Conservation (phyloP, 257 asterid species). For the Oldenlandia corymbosa region DNA sequence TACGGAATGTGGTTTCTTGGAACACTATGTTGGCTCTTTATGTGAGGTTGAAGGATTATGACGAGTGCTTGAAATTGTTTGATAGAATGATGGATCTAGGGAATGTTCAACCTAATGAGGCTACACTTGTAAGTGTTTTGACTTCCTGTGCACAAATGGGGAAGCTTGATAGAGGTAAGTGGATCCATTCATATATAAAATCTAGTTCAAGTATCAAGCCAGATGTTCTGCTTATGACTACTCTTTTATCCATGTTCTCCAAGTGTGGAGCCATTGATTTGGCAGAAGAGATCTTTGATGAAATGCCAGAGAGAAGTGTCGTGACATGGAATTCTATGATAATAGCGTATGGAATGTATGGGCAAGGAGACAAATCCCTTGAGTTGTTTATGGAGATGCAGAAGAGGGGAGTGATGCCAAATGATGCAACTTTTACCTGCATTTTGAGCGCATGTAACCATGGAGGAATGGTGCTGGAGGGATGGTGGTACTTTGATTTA, state of each 20-base stretch:
- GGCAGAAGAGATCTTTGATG: slow-evolving; percentile 34
- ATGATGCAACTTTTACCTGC: slow-evolving; percentile 34
- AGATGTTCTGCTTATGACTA: slow-evolving; percentile 30
- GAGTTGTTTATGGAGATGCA: slow-evolving; percentile 33
- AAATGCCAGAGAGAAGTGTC: slow-evolving; percentile 29
- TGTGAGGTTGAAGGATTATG: slow-evolving; percentile 32
- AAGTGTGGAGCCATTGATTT: slow-evolving; percentile 29
- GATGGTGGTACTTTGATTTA: slow-evolving; percentile 34
- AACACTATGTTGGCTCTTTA: slow-evolving; percentile 34
- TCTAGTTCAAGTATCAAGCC: slow-evolving; percentile 18
- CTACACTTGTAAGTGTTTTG: slow-evolving; percentile 33
- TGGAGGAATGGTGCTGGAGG: slow-evolving; percentile 34
- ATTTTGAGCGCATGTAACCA: slow-evolving; percentile 35
- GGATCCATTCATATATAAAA: slow-evolving; percentile 31
- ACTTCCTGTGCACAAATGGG: slow-evolving; percentile 36
- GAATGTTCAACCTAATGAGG: slow-evolving; percentile 33
- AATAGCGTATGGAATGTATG: slow-evolving; percentile 34
- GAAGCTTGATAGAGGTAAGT: slow-evolving; percentile 34
- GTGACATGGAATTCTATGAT: slow-evolving; percentile 44
- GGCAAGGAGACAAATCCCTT: slow-evolving; percentile 33
- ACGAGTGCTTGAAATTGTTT: slow-evolving; percentile 31
- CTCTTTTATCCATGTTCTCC: slow-evolving; percentile 33
- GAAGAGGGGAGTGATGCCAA: slow-evolving; percentile 28
- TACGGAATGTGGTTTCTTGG: slow-evolving; percentile 33
- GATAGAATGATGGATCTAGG: slow-evolving; percentile 29